Base-by-base conservation (phyloP, 805 yeast genomes). In the Myxozyma vanderwaltii region DNA sequence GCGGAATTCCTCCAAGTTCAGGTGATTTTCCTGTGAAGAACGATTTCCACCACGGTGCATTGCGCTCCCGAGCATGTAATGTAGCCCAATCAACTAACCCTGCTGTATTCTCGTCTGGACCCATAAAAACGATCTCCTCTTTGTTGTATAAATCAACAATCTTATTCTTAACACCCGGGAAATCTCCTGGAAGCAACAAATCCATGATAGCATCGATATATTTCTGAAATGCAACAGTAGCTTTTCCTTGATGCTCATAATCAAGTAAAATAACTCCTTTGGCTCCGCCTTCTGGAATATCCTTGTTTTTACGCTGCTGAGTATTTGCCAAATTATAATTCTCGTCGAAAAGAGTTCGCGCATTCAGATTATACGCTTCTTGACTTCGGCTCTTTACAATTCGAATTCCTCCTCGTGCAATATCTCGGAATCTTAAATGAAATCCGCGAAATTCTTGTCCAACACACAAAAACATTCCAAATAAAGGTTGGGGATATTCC, bases 71-170 rank as follows among this genome's bases (percentile, higher is more conserved):
- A 27, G 99, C 98, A 72, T 92, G 98, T 67, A 85, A 76, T 26
- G 98, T 94, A 10, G 99, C 98, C 98, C 98, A 92, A 74, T 94
- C 91, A 53, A 91, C 96, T 70, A 88, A 86, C 24, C 86, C 87
- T 21, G 99, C 98, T 54, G 98, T 91, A 74, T 96, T 96, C 80
- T 92, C 99, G 77, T 92, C 99, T n/a, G 99, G 99, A 56, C 99
- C 99, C 86, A 92, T 87, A 75, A 89, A 92, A 68, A 94, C 78
- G 68, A 94, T 92, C 79, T 92, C 99, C 51, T 88, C 89, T 70
- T 87, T 82, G 58, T 84, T 83, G 72, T 89, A 86, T 58, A 89
- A 78, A 72, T 92, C 98, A 53, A 92, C 91, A 71, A 91, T 86
- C 57, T 83, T 78, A 69, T 88, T 96, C 77, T 89, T 86, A 65